Evolutionary conservation across 106 monocot species (phyloP).

Genomic region (Dioscorea alata): DNA sequence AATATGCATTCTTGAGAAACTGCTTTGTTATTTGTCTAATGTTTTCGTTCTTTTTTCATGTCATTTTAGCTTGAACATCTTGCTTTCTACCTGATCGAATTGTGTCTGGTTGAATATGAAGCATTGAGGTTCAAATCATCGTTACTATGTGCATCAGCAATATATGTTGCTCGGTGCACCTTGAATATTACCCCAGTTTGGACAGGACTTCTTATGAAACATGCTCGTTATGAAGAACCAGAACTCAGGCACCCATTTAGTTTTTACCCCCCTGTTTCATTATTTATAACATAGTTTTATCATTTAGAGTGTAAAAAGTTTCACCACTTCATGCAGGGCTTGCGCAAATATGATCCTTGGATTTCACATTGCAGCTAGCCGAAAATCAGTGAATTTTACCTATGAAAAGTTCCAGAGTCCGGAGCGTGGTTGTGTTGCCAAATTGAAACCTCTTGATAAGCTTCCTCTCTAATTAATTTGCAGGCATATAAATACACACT

Average conservation of each 20-base stretch:
- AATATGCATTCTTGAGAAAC: neutral
- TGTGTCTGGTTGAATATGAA: slow-evolving; percentile 46
- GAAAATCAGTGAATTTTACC: slow-evolving; percentile 9
- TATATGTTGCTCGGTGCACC: slow-evolving; percentile 44
- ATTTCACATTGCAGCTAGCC: slow-evolving; percentile 23
- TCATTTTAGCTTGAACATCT: slow-evolving; percentile 35
- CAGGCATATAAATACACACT: too few species aligned
- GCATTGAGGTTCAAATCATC: slow-evolving; percentile 44
- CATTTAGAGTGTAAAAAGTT: neutral
- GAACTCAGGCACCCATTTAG: slow-evolving; percentile 32
- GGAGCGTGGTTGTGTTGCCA: slow-evolving; percentile 25
- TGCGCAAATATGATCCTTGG: slow-evolving; percentile 34
- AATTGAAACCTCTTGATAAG: slow-evolving; percentile 3
- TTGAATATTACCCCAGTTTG: slow-evolving; percentile 27
- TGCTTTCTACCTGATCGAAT: slow-evolving; percentile 48
- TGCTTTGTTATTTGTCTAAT: neutral
- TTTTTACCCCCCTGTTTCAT: neutral
- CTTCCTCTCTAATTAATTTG: slow-evolving; percentile 18
- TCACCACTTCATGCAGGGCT: slow-evolving; percentile 9
- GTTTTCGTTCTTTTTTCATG: neutral
- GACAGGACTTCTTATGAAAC: slow-evolving; percentile 31
- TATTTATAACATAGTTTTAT: neutral
- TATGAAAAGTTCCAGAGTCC: slow-evolving; percentile 23
- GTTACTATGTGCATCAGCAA: slow-evolving; percentile 43
- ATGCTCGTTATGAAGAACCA: slow-evolving; percentile 32